Evolutionary conservation across 2,329 filamentous ascomycete species (phyloP), one percentile per base, ranked within the genome.

Genomic region (Claviceps citrina): DNA sequence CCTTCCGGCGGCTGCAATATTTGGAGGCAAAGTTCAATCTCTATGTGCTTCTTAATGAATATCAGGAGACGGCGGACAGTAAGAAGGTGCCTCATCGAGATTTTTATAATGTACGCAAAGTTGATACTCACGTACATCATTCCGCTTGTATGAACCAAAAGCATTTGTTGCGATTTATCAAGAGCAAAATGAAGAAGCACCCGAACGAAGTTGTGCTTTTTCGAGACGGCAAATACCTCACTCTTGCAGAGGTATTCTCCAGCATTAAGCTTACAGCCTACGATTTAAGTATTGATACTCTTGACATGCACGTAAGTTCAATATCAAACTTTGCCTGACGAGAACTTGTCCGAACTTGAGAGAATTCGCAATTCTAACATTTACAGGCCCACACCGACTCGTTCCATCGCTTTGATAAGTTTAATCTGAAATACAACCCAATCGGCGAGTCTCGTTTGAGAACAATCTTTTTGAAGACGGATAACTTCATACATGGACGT

Each of bases 111-210:
- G 91, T 98, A 36, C 76, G 91, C 56, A 98, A 98, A 60, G 91
- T 98, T 38, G 91, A 98, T 56, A 98, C 91, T 7, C 91, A 98
- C 70, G 91, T 98, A 51, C 91, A 98, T 57, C 91, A 98, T 60
- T 98, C 91, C 13, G 91, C 91, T 19, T 98, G 91, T 59, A 98
- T 98, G 91, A 98, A 98, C 56, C 91, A 98, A 61, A 98, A 98
- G 63, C 91, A 98, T 70, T 65, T 98, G 42, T 67, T 98, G 44
- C 84, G 91, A 40, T 98, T 98, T 62, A 98, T 98, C 67, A 98
- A 98, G 64, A 94, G 86, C 63, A 98, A 98, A 65, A 95, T 98
- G 85, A 96, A 95, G 72, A 98, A 94, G 61, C 91, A 76, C 15
- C 86, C 87, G 0, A 84, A 96, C 53, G 91, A 98, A 63, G 77